Base-by-base conservation (phyloP, 306 rosid species). In the Gynostemma pentaphyllum region DNA sequence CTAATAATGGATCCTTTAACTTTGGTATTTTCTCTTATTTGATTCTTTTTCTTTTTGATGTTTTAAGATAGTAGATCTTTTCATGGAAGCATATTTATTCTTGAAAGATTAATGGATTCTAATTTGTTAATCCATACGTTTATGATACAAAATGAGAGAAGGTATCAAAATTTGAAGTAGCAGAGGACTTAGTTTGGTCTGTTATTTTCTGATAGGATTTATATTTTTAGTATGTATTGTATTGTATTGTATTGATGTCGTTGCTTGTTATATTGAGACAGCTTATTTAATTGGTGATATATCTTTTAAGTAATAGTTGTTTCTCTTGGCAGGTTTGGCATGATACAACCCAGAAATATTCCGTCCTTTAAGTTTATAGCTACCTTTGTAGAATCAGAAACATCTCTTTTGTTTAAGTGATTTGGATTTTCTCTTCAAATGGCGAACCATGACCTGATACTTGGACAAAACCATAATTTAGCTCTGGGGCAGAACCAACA, bases 401-500 rank as follows among this genome's bases (percentile, higher is more conserved):
- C 44, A 16, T 56, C 12, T 62, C 44, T 32, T 12, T 66, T 64
- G 72, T 40, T 16, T 39, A 36, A 59, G 46, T 36, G 32, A 37
- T 59, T 36, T 37, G 39, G 62, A 64, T 76, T 53, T 46, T 54
- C 69, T 42, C 44, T 68, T 51, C 64, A 71, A 76, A 85, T 87
- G 94, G 84, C 94, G 37, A 83, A 78, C 76, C 87, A 87, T 67
- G 94, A 87, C 39, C 54, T 87, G 80, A 76, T 90, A 49, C 82
- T 90, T 61, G 90, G 87, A 45, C 87, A 83, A 68, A 80, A 67
- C 76, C 94, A 80, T 68, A 83, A 71, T 76, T 49, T 80, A 67
- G 83, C 81, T 8, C 81, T 73, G 39, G 84, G 87, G 65, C 95
- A 81, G 71, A 86, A 85, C 70, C 97, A 78, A 69, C 94, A 75